Conservation (phyloP, 495 filamentous ascomycete genomes). For the Rhypophila decipiens region DNA sequence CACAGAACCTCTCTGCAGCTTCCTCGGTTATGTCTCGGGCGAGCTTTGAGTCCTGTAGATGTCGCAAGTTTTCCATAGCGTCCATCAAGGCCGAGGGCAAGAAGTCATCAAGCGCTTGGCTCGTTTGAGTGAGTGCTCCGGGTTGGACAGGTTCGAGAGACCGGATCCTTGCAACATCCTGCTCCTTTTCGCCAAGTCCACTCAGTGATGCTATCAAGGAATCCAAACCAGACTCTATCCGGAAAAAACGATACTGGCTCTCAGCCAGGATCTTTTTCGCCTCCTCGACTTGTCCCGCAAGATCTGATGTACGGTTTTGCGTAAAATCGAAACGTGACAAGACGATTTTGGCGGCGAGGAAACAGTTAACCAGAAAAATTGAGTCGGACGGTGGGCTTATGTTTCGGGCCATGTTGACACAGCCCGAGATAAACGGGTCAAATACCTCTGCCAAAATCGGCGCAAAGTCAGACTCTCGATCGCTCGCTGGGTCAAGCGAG, state of each 20-base stretch:
- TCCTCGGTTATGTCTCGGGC: conserved; percentile 72
- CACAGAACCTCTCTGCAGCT: conserved; percentile 80
- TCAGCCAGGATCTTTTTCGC: conserved; percentile 44
- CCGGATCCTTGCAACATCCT: conserved; percentile 28
- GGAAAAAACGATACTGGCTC: conserved; percentile 61
- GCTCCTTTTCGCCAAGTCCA: conserved; percentile 26
- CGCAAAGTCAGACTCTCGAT: conserved; percentile 62
- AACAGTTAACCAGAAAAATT: conserved; percentile 81
- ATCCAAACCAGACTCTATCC: conserved; percentile 65
- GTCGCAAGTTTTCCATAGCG: conserved; percentile 70
- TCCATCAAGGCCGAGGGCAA: conserved; percentile 91
- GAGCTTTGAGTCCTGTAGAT: conserved; percentile 61
- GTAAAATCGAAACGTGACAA: conserved; percentile 55
- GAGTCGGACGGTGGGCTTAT: conserved; percentile 50
- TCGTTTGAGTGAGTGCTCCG: conserved; percentile 53
- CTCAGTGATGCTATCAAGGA: conserved; percentile 58
- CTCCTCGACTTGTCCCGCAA: conserved; percentile 41
- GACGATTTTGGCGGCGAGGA: conserved; percentile 49
- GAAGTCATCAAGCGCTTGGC: conserved; percentile 82
- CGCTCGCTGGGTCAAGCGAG: conserved; percentile 54
- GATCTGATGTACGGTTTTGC: conserved; percentile 27
- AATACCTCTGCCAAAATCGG: conserved; percentile 76
- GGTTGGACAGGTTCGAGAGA: conserved; percentile 54
- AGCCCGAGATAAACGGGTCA: conserved; percentile 75
- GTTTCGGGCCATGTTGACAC: conserved; percentile 60